These are phyloP conservation scores for Talaromyces albobiverticillius DNA, from an alignment of 2,329 filamentous ascomycete species.

Conservation along the genomic window DNA sequence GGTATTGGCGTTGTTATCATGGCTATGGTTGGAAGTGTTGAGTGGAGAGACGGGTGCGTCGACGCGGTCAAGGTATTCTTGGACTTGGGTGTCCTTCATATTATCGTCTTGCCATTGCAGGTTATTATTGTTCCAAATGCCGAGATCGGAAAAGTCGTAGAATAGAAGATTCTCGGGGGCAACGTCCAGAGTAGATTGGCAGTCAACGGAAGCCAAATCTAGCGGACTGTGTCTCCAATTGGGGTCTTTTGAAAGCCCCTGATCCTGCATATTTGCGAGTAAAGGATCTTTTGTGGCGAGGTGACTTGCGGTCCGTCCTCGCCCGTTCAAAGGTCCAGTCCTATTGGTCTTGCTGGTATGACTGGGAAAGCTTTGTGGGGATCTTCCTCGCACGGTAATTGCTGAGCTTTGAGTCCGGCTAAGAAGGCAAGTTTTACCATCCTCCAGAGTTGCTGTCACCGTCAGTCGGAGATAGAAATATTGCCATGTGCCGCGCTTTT, in stretches of 20 bases:
- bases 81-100: background rate
- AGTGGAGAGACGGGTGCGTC: background rate
- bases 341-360: constrained; percentile 4
- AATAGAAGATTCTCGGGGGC: background rate
- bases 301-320: background rate
- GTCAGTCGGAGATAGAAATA: constrained; percentile 13
- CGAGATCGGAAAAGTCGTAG: constrained; percentile 13
- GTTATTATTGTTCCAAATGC: constrained; percentile 3
- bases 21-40: background rate
- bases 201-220: background rate
- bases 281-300: background rate
- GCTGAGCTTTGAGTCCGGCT: constrained; percentile 8
- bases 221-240: background rate
- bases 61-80: background rate
- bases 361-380: constrained; percentile 11
- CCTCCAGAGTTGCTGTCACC: constrained; percentile 6
- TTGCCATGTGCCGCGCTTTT: constrained; percentile 15
- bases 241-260: background rate
- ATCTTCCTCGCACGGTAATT: constrained; percentile 13
- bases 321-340: background rate
- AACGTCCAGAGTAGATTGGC: background rate
- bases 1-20: background rate
- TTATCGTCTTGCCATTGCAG: constrained; percentile 8
- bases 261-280: background rate
- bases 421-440: constrained; percentile 7